These are phyloP conservation scores for Vinca minor DNA, from an alignment of 257 asterid genomes.

Conservation along the genomic window DNA sequence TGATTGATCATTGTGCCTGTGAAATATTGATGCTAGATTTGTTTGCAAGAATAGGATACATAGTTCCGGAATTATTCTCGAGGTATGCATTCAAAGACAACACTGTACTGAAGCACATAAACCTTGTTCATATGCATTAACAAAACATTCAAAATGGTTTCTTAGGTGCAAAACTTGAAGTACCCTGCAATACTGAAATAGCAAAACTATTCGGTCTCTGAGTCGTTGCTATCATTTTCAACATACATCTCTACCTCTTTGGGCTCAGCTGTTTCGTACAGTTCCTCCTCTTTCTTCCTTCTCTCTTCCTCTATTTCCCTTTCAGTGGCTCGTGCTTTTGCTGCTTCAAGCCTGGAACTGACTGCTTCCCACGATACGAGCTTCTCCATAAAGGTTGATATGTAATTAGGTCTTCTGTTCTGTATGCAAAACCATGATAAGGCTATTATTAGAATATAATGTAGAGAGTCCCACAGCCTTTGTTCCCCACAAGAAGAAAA, in stretches of 20 bases:
- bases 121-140: too few species aligned
- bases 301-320: constrained; percentile 50
- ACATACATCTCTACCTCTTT: constrained; percentile 23
- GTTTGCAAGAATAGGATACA: too few species aligned
- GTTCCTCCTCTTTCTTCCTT: constrained; percentile 33
- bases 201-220: constrained; percentile 34
- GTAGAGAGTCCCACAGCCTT: not conserved
- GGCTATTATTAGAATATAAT: not conserved
- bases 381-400: constrained; percentile 74
- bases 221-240: constrained; percentile 32
- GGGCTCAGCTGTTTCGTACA: constrained; percentile 12
- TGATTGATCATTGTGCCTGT: too few species aligned
- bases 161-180: not conserved
- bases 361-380: constrained; percentile 94
- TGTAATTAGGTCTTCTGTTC: constrained; percentile 77
- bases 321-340: constrained; percentile 50
- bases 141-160: too few species aligned
- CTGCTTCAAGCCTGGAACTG: constrained; percentile 74
- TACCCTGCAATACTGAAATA: not conserved
- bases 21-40: too few species aligned
- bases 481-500: not conserved
- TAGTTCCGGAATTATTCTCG: too few species aligned
- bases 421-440: constrained; percentile 20
- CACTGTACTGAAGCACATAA: too few species aligned
- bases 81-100: too few species aligned